Evolutionary conservation across 768 basidiomycete species (phyloP), one percentile per base, ranked within the genome.

Genomic region (Mycena vitilis): DNA sequence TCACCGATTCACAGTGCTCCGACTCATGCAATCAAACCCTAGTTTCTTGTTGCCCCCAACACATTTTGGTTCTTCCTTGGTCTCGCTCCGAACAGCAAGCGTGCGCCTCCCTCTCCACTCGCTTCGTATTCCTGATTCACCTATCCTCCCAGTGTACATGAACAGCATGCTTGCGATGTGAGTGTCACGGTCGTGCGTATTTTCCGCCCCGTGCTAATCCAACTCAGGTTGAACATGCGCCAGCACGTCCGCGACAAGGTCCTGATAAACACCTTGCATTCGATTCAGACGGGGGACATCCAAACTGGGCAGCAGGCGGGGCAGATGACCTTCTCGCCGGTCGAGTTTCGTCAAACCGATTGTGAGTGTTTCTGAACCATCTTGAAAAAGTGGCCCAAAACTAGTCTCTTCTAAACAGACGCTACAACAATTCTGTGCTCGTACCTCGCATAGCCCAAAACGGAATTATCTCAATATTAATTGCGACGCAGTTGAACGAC

Each of bases 141-240:
- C 18, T 16, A n/a, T 20, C 25, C 15, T 5, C 16, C 44, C 53
- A 71, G 70, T 66, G 8, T 71, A 71, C 45, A 66, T 67, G 70
- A 71, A 71, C 34, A 71, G 70, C 47, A 71, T 71, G 70, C 44
- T 71, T 13, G 55, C 70, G 18, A 71, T 61, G 70, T 71, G 53
- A 10, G 58, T 47, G 18, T n/a, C 20, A 13, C 23, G 16, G 4
- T 42, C 13, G 30, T 30, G 30, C 34, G 16, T 16, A 55, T 8
- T 2, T 18, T 22, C 5, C n/a, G 40, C 22, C 40, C 15, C 40
- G 20, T 16, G 11, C 53, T 38, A 12, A 38, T 18, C 18, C 15
- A 20, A 7, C 16, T 20, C 56, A 71, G 70, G 16, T 62, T 71
- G 47, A 71, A 71, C 51, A 51, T 25, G 30, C 62, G 70, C 45